phyloP scores from a whole-genome alignment of 139 green algal species.

The Chlorella sp. region DNA sequence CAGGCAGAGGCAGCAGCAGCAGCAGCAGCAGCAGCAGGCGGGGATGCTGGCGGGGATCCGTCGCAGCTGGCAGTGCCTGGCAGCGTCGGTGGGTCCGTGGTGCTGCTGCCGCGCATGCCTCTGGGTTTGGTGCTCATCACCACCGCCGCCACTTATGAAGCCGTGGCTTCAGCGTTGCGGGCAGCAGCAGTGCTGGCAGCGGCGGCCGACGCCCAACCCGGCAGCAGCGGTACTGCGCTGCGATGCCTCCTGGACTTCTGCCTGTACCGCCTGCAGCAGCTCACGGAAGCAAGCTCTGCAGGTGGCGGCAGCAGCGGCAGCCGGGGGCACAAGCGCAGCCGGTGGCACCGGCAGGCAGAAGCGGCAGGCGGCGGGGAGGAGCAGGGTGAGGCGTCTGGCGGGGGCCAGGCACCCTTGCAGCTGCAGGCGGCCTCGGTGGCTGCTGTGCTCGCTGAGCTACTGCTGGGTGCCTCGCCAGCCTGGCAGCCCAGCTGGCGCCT shows the following conservation, averaged over 20 bases:
- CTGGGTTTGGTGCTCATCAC: slow-evolving; percentile 60
- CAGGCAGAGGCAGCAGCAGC: not conserved
- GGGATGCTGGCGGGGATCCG: too few species aligned
- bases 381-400: not conserved
- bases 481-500: slow-evolving; percentile 46
- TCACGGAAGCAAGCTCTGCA: not conserved
- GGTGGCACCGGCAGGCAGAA: not conserved
- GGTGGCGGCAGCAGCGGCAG: not conserved
- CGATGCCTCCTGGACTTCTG: slow-evolving; percentile 53
- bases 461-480: slow-evolving; percentile 67
- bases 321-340: not conserved
- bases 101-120: slow-evolving; percentile 74
- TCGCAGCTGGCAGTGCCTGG: not conserved
- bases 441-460: slow-evolving; percentile 60
- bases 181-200: slow-evolving; percentile 51
- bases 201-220: slow-evolving; percentile 14
- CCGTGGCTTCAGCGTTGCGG: slow-evolving; percentile 61
- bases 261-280: slow-evolving; percentile 23
- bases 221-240: slow-evolving; percentile 32
- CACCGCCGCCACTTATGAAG: slow-evolving; percentile 55
- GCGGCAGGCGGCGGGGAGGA: not conserved
- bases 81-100: slow-evolving; percentile 2
- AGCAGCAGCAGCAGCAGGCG: not conserved
- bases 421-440: slow-evolving; percentile 49
- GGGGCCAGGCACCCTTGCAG: slow-evolving; percentile 50